A percentile compares a stretch with the other conserved stretches of the same genome.
Evolutionary conservation across 352 stramenopile genomes (phyloP).

Genomic region (Globisporangium cystogenes): DNA sequence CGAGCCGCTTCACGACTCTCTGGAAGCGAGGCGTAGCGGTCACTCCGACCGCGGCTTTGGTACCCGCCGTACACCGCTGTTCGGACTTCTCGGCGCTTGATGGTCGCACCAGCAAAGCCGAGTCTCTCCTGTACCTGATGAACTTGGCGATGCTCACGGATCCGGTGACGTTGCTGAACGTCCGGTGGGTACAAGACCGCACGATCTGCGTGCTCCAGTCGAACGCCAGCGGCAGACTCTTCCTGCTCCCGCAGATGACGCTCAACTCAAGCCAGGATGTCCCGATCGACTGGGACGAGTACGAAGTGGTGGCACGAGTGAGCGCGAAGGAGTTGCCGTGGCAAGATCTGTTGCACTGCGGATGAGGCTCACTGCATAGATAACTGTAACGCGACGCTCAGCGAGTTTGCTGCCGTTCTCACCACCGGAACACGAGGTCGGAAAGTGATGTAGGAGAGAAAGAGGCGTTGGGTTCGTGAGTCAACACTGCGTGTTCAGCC

Average conservation of each 20-base stretch:
- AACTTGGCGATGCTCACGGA: slow-evolving; percentile 7
- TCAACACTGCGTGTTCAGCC: too few relatives aligned
- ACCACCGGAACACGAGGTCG: too few relatives aligned
- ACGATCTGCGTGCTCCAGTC: not conserved
- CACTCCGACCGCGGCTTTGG: not conserved
- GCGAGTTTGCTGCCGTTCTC: too few relatives aligned
- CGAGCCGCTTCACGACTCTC: too few relatives aligned
- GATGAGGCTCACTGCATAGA: too few relatives aligned
- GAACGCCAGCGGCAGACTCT: not conserved
- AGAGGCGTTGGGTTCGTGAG: too few relatives aligned
- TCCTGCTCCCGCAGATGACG: not conserved
- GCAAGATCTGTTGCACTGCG: not conserved
- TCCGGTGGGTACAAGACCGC: not conserved
- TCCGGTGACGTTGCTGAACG: not conserved
- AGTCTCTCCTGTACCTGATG: slow-evolving; percentile 7
- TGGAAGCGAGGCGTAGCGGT: too few relatives aligned
- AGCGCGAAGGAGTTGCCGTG: not conserved
- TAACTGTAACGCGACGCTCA: too few relatives aligned
- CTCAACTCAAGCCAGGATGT: not conserved
- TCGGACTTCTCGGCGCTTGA: not conserved
- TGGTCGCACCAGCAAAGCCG: not conserved
- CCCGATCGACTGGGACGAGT: not conserved
- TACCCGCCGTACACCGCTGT: not conserved
- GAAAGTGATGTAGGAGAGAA: too few relatives aligned
- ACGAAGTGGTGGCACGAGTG: not conserved